phyloP scores from a whole-genome alignment of 768 basidiomycete genomes.

The Leccinum olivaceopallidum region DNA sequence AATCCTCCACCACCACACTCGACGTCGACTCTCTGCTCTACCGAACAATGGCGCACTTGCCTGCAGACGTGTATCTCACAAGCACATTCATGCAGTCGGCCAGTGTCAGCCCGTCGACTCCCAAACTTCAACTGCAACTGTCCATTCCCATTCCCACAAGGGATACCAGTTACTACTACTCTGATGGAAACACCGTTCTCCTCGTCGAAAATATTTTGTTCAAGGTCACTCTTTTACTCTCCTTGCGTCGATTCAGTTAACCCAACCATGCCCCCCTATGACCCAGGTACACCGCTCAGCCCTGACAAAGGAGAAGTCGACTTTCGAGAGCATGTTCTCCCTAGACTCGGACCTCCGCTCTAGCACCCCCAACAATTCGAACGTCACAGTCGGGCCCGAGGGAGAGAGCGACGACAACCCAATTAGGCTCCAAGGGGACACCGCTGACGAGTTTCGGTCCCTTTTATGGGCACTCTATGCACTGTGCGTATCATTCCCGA shows the following conservation, averaged over 20 bases:
- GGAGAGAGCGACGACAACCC: constrained; percentile 53
- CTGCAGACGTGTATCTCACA: constrained; percentile 33
- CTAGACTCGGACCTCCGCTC: constrained; percentile 38
- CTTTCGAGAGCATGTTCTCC: constrained; percentile 49
- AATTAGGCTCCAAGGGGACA: constrained; percentile 47
- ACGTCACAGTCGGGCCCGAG: constrained; percentile 39
- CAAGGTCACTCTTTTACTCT: constrained; percentile 39
- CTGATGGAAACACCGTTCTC: constrained; percentile 42
- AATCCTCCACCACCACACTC: constrained; percentile 21
- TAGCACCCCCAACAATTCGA: constrained; percentile 19
- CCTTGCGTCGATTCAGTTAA: constrained; percentile 13
- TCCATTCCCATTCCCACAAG: constrained; percentile 36
- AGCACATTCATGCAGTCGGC: constrained; percentile 36
- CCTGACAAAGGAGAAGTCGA: constrained; percentile 45
- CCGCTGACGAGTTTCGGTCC: constrained; percentile 49
- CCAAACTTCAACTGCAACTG: constrained; percentile 34
- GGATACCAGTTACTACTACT: constrained; percentile 43
- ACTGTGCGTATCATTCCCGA: constrained; percentile 39
- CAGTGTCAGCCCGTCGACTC: constrained; percentile 32
- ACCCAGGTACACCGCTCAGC: constrained; percentile 41
- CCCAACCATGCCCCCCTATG: constrained; percentile 21
- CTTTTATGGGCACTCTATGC: constrained; percentile 56
- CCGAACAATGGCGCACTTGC: constrained; percentile 32
- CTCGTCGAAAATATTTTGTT: constrained; percentile 47
- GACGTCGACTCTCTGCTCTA: constrained; percentile 5